phyloP scores from a whole-genome alignment of 257 asterid species.

The Solanum chiquidenum region DNA sequence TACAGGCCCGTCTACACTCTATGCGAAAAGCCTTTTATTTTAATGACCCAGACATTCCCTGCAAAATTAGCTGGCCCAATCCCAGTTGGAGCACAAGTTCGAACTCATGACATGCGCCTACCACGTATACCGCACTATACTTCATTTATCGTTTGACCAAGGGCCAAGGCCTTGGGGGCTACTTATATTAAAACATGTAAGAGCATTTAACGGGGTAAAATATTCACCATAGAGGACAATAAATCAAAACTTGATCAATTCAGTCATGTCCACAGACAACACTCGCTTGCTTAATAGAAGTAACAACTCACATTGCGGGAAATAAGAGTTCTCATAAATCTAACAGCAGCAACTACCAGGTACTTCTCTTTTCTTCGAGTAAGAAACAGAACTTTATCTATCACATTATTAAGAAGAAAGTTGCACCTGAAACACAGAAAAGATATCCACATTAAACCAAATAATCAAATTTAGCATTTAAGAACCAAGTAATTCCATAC shows the following conservation, averaged over 20 bases:
- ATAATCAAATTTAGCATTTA: neutral
- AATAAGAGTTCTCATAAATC: slow-evolving; percentile 77
- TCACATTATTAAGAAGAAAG: slow-evolving; percentile 76
- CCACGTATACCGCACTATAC: neutral
- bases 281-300: neutral
- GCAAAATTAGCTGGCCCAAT: neutral
- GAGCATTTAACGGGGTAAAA: neutral
- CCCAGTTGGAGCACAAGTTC: neutral
- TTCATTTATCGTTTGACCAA: neutral
- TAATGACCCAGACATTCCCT: neutral
- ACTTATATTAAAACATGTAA: neutral
- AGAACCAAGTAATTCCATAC: neutral
- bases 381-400: slow-evolving; percentile 75
- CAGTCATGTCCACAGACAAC: neutral
- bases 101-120: neutral
- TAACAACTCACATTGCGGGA: slow-evolving; percentile 76
- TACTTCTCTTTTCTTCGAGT: slow-evolving; percentile 85
- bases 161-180: neutral
- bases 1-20: neutral
- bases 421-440: slow-evolving; percentile 52
- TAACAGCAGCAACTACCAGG: slow-evolving; percentile 85
- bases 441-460: neutral
- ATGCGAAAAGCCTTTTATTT: neutral
- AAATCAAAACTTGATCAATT: neutral
- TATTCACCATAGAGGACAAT: neutral